A percentile compares a stretch with the other conserved stretches of the same genome.
Conservation (phyloP, 257 asterid species). For the Jaltomata sinuosa region DNA sequence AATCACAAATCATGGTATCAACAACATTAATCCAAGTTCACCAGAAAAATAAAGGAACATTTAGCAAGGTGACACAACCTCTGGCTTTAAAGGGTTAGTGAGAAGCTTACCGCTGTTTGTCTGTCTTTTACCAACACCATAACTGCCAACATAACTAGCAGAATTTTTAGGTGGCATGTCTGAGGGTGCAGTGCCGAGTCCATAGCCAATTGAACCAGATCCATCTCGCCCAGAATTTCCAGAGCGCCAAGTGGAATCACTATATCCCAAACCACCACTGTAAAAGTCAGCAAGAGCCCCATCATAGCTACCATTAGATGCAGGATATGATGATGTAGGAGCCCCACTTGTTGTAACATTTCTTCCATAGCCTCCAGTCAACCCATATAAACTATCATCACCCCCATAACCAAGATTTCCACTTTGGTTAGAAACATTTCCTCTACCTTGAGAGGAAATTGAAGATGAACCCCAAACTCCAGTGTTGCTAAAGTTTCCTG, state of each 20-base stretch:
- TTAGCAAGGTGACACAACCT: neutral
- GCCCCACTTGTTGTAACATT: conserved; percentile 6
- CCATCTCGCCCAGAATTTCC: conserved; percentile 12
- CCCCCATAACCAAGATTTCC: conserved; percentile 17
- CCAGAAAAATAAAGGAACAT: neutral
- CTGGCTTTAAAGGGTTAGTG: neutral
- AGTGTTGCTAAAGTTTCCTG: conserved; percentile 7
- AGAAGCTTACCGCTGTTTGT: conserved; percentile 11
- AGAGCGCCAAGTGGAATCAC: conserved; percentile 12
- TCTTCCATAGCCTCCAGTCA: conserved; percentile 13
- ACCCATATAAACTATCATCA: conserved; percentile 10
- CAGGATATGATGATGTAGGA: conserved; percentile 10
- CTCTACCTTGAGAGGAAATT: conserved; percentile 11
- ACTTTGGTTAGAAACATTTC: conserved; percentile 11
- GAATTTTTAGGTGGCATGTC: conserved; percentile 11
- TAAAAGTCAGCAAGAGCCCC: conserved; percentile 17
- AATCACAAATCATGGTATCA: neutral
- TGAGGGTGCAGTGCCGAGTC: conserved; percentile 3
- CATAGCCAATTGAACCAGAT: conserved; percentile 16
- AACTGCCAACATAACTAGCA: conserved; percentile 13
- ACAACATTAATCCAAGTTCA: neutral
- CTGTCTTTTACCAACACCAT: conserved; percentile 15
- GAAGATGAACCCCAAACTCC: conserved; percentile 18
- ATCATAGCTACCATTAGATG: conserved; percentile 17
- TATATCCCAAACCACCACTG: conserved; percentile 7